phyloP scores from a whole-genome alignment of 495 filamentous ascomycete species.

The Annulohypoxylon bovei region DNA sequence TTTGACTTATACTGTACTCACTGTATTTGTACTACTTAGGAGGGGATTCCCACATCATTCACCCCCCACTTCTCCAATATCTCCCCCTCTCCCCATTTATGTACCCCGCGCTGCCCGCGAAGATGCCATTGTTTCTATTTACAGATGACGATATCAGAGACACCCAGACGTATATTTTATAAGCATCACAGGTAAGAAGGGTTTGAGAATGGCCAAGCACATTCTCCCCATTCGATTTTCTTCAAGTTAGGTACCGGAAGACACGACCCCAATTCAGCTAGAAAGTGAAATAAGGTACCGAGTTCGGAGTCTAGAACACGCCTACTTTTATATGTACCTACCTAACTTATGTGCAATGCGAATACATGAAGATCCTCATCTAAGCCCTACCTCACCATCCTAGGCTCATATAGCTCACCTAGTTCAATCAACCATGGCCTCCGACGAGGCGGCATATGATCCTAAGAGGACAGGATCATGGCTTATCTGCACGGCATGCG shows the following conservation, averaged over 20 bases:
- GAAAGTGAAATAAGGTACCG: neutral
- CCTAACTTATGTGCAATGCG: neutral
- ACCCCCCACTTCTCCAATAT: slow-evolving; percentile 25
- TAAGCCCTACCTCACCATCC: neutral
- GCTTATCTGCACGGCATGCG: slow-evolving; percentile 73
- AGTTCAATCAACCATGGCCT: slow-evolving; percentile 25
- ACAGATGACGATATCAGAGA: neutral
- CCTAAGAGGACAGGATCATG: slow-evolving; percentile 54
- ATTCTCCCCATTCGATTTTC: neutral
- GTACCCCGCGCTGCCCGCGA: slow-evolving; percentile 26
- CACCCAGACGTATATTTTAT: neutral
- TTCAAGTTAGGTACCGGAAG: too few species aligned
- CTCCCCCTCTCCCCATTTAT: slow-evolving; percentile 24
- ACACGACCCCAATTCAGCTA: neutral
- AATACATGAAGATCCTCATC: neutral
- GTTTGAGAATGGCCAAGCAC: neutral
- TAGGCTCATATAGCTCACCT: neutral
- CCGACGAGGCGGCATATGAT: slow-evolving; percentile 25
- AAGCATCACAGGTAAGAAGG: neutral
- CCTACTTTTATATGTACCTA: too few species aligned
- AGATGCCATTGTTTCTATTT: neutral
- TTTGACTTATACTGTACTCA: neutral
- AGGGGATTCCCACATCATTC: neutral
- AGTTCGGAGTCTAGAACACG: neutral
- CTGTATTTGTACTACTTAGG: too few species aligned